Evolutionary conservation across 371 early-diverging fungal genomes (phyloP), one percentile per base, ranked within the genome.

Genomic region (Entomophthora muscae): DNA sequence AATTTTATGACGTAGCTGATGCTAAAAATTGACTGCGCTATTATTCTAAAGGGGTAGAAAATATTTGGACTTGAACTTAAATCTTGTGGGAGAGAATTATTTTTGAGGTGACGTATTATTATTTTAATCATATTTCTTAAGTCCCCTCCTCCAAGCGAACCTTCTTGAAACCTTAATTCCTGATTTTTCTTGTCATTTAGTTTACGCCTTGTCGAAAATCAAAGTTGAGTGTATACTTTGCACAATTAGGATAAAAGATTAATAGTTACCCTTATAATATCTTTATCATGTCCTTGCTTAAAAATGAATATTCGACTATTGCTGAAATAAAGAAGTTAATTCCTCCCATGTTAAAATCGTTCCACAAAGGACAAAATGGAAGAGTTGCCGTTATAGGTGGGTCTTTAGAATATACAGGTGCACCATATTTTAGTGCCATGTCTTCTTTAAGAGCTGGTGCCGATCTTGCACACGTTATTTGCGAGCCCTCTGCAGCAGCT

Each of bases 401-500:
- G 22, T 85, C 86, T 1, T 82, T 83, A 73, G 89, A 89, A 56
- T 92, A 90, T 72, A 90, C 94, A 0, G 96, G 98, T 0, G 98
- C 98, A 1, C 97, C 98, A 1, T 95, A 80, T 70, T 98, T 90
- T 73, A 88, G 88, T 10, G 88, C 80, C 0, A 83, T 85, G 62
- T 69, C 88, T 1, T 79, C 95, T 0, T 80, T 95, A 65, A 76
- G 80, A 69, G 66, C 85, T 68, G 99, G 99, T 29, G 86, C 83
- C 0, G 99, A 98, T 66, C 71, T 98, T 12, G 84, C 88, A 28
- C 89, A 94, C 67, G 77, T 98, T 32, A 80, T 95, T 53, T 95
- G 97, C 68, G 89, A 90, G 31, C 79, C 80, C 59, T 79, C 80
- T 27, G 93, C 98, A 0, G 83, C 82, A 0, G 64, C 76, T 1